phyloP scores from a whole-genome alignment of 805 yeast species.

The Zygoascus tannicola region DNA sequence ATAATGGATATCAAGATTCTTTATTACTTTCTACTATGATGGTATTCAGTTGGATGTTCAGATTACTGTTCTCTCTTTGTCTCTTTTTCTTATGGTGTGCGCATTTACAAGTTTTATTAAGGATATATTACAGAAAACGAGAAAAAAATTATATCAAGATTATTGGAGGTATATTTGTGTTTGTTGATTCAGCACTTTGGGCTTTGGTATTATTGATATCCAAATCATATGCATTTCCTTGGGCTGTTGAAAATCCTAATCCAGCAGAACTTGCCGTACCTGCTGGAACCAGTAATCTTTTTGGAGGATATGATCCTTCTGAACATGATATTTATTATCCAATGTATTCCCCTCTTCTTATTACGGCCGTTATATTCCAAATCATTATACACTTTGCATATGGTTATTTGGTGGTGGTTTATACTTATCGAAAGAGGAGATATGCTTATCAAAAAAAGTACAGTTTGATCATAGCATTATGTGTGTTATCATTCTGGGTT shows the following conservation, averaged over 20 bases:
- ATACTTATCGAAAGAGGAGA: slow-evolving; percentile 31
- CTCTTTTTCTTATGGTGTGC: slow-evolving; percentile 42
- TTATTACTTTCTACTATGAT: slow-evolving; percentile 32
- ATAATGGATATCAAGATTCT: slow-evolving; percentile 44
- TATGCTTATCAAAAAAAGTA: slow-evolving; percentile 40
- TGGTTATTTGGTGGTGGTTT: slow-evolving; percentile 31
- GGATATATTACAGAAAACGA: slow-evolving; percentile 30
- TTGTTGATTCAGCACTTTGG: slow-evolving; percentile 24
- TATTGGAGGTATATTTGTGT: slow-evolving; percentile 28
- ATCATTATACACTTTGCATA: slow-evolving; percentile 26
- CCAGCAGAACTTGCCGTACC: neutral
- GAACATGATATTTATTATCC: neutral
- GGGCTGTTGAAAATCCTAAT: neutral
- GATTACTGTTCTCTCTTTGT: slow-evolving; percentile 35
- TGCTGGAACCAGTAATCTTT: neutral
- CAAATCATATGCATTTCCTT: neutral
- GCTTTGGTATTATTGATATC: slow-evolving; percentile 16
- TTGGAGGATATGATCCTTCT: too few relatives aligned
- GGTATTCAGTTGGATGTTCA: slow-evolving; percentile 31
- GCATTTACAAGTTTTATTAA: slow-evolving; percentile 42
- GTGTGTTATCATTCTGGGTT: slow-evolving; percentile 32
- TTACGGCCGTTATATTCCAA: slow-evolving; percentile 16
- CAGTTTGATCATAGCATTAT: slow-evolving; percentile 41
- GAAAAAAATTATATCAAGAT: slow-evolving; percentile 26
- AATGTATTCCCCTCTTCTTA: neutral